These are phyloP conservation scores for Phaeosphaeriaceae sp. DNA, from an alignment of 2,329 filamentous ascomycete genomes.

Conservation along the genomic window DNA sequence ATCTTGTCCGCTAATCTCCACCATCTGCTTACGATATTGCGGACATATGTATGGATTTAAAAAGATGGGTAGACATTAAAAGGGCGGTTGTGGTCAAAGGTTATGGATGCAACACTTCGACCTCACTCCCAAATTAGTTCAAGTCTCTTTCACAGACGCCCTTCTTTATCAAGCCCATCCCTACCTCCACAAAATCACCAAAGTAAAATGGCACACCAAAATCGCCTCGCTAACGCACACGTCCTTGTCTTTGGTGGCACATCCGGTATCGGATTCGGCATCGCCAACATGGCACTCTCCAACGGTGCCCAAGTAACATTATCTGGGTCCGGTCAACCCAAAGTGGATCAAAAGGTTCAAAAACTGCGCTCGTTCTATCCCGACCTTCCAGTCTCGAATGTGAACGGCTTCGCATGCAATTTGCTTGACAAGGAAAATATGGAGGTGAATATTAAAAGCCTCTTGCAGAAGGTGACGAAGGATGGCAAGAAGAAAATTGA, in stretches of 20 bases:
- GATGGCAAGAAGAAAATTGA: slow-evolving; percentile 38
- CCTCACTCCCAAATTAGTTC: background rate
- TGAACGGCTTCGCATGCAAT: slow-evolving; percentile 37
- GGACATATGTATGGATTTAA: too few species aligned
- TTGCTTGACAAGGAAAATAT: slow-evolving; percentile 33
- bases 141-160: background rate
- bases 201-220: slow-evolving; percentile 43
- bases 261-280: slow-evolving; percentile 67
- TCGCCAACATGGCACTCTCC: slow-evolving; percentile 64
- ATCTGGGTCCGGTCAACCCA: slow-evolving; percentile 62
- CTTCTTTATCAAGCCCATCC: background rate
- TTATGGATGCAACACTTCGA: too few species aligned
- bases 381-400: slow-evolving; percentile 12
- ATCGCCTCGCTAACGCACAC: slow-evolving; percentile 56
- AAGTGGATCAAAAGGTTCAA: slow-evolving; percentile 58
- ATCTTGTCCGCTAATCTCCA: too few species aligned
- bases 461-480: slow-evolving; percentile 38
- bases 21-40: background rate
- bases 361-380: slow-evolving; percentile 54
- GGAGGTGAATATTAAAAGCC: slow-evolving; percentile 32
- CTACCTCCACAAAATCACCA: background rate
- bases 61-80: too few species aligned
- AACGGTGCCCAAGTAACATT: slow-evolving; percentile 64
- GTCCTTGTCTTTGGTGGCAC: slow-evolving; percentile 70
- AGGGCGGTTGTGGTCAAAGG: too few species aligned